Base-by-base conservation (phyloP, 108 stramenopile genomes). In the Nitzschia putrida region DNA sequence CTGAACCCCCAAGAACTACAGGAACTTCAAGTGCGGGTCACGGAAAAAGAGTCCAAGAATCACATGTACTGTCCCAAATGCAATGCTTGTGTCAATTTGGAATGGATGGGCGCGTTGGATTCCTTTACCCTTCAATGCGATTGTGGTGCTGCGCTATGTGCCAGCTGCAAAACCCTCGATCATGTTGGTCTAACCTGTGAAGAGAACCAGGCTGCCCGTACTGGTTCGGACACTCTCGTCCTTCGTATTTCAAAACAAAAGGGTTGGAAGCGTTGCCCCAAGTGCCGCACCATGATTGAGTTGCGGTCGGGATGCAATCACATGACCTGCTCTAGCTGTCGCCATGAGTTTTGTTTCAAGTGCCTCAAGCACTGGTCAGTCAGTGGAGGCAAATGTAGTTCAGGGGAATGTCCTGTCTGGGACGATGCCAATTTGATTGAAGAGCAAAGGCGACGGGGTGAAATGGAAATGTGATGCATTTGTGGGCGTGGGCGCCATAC, bases 211-310 rank as follows among this genome's bases (percentile, higher is more conserved):
- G 70, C 44, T 29, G 40, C 40, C 23, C 40, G 25, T 8, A 11
- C 42, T 12, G 71, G 71, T 21, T 58, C 75, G 41, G 74, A 81
- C 57, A 60, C 69, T 0, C 23, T 69, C 14, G 20, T 84, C 20
- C 56, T 76, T 7, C 42, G 57, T 22, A 14, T 79, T 12, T 64
- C 81, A 4, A 43, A 55, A 8, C 41, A 72, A 61, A 24, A 82
- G 50, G 78, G 78, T n/a, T 85, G 84, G 80, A 85, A 85, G 61
- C 80, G 80, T 61, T 85, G 84, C 65, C 82, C 81, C 22, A 56
- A 20, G 14, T 85, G 85, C 57, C 26, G 39, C 1, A 66, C 18
- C 8, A 66, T 83, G 67, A 85, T 85, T 53, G 85, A 83, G 41
- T 71, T 85, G 7, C 13, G 63, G 7, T 71, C 41, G 29, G 85